phyloP scores from a whole-genome alignment of 345 rosid genomes.

The Corymbia maculata region DNA sequence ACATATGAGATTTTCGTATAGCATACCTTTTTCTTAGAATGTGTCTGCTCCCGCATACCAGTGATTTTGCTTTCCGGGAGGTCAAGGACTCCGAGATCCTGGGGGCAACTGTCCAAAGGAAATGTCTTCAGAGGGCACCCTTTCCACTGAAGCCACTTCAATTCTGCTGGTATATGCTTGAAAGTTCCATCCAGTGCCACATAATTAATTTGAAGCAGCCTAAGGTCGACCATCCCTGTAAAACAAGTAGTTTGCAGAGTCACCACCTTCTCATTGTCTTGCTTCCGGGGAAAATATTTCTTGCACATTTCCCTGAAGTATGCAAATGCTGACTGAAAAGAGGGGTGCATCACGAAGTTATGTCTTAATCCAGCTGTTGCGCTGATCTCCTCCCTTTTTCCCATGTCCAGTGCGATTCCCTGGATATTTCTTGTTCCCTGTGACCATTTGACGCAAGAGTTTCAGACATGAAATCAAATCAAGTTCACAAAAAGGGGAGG shows the following conservation, averaged over 20 bases:
- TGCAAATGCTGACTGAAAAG: not conserved
- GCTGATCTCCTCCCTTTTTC: not conserved
- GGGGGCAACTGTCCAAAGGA: constrained; percentile 24
- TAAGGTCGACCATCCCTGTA: constrained; percentile 33
- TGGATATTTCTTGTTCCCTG: constrained; percentile 35
- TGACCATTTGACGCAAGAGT: rapidly evolving
- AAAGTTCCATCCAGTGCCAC: constrained; percentile 40
- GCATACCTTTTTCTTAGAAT: constrained; percentile 1
- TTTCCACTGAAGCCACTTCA: constrained; percentile 73
- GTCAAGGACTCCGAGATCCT: constrained; percentile 55
- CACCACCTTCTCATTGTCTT: constrained; percentile 4
- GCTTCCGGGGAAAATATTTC: not conserved
- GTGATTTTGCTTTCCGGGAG: constrained; percentile 51
- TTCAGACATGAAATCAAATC: not conserved
- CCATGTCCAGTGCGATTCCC: constrained; percentile 36
- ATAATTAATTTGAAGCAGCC: constrained; percentile 57
- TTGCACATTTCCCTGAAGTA: constrained; percentile 5
- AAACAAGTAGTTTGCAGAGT: constrained; percentile 25
- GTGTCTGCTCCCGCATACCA: constrained; percentile 8
- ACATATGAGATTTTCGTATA: not conserved
- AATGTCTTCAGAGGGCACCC: constrained; percentile 37
- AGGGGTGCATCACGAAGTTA: not conserved
- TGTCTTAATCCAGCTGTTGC: not conserved
- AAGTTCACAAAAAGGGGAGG: not conserved
- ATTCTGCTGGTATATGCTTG: constrained; percentile 29